Evolutionary conservation across 116 monocot genomes (phyloP).

Genomic region (Iris pallida): DNA sequence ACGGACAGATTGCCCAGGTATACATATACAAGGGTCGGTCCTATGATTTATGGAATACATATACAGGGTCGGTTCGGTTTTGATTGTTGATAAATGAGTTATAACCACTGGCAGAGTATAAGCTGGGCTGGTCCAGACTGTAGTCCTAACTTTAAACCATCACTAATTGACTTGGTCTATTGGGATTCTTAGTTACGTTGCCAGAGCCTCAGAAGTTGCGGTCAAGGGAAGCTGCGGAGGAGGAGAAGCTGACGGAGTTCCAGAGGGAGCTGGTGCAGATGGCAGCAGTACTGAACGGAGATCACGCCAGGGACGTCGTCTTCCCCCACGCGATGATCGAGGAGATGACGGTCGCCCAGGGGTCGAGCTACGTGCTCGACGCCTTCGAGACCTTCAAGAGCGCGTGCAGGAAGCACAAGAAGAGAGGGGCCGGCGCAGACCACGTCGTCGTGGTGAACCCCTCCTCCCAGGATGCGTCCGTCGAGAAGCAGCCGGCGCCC

Average conservation of each 20-base stretch:
- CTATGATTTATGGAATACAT: too few species aligned
- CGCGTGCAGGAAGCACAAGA: constrained; percentile 37
- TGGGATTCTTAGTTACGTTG: constrained; percentile 29
- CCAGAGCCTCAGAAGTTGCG: constrained; percentile 64
- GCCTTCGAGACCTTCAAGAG: constrained; percentile 48
- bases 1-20: constrained; percentile 71
- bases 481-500: too few species aligned
- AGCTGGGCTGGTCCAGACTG: too few species aligned
- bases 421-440: constrained; percentile 41
- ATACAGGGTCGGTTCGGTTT: too few species aligned
- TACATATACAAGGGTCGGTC: too few species aligned
- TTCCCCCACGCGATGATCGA: constrained; percentile 56
- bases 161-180: too few species aligned
- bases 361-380: constrained; percentile 34
- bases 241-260: constrained; percentile 48
- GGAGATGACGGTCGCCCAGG: constrained; percentile 69
- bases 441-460: constrained; percentile 37
- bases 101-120: too few species aligned
- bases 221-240: constrained; percentile 33
- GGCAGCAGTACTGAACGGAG: constrained; percentile 69
- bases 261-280: constrained; percentile 79
- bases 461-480: too few species aligned
- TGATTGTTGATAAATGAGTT: too few species aligned
- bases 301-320: constrained; percentile 31
- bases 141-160: too few species aligned